phyloP scores from a whole-genome alignment of 306 rosid species.

The Rubus idaeus region DNA sequence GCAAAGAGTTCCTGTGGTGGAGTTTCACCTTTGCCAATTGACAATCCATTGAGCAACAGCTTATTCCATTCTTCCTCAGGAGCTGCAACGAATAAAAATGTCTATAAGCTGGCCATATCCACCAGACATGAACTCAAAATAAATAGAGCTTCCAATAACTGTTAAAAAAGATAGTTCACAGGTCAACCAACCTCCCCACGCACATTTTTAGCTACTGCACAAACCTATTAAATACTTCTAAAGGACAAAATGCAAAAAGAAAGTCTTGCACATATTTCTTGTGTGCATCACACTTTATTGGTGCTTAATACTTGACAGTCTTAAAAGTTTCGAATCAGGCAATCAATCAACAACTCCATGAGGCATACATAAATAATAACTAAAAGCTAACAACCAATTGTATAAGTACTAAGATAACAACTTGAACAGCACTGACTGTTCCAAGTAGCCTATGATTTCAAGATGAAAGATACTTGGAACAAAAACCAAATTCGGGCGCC shows the following conservation, averaged over 20 bases:
- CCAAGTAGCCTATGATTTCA: background rate
- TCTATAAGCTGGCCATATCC: background rate
- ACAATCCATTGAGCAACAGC: conserved; percentile 69
- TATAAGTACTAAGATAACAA: background rate
- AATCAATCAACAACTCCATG: background rate
- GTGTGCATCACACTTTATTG: conserved; percentile 1
- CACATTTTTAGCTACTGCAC: background rate
- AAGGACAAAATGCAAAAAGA: background rate
- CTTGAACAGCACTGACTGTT: background rate
- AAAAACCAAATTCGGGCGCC: background rate
- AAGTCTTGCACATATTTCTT: background rate
- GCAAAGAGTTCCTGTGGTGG: conserved; percentile 63
- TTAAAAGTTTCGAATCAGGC: background rate
- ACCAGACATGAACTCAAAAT: background rate
- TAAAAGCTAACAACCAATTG: background rate
- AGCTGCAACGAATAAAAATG: conserved; percentile 46
- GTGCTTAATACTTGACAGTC: background rate
- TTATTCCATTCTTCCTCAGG: conserved; percentile 88
- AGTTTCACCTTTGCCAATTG: conserved; percentile 67
- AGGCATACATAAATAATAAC: background rate
- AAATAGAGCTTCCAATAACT: background rate
- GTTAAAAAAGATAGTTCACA: background rate
- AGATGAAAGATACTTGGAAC: background rate
- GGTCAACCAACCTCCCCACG: background rate
- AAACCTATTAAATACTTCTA: background rate